Base-by-base conservation (phyloP, 2,329 filamentous ascomycete species). In the Talaromyces amestolkiae region DNA sequence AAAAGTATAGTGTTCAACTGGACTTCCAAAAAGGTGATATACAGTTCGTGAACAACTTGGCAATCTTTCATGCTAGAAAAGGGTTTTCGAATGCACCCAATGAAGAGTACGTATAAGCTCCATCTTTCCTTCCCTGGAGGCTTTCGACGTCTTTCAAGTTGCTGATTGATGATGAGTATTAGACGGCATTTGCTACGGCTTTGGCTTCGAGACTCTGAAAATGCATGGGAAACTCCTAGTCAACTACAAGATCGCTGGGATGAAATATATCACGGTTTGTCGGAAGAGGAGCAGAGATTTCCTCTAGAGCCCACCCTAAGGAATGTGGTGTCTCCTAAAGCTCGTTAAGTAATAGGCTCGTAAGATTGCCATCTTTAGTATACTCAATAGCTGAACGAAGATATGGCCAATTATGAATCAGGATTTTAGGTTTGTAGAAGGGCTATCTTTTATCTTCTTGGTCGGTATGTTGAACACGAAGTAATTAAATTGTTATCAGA, bases 1-100 rank as follows among this genome's bases (percentile, higher is more conserved):
- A 82, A 65, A 75, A 80, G 62, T 76, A 80, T 66, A 73, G 74
- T 2, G 72, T 83, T 0, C 71, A 73, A 0, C 70, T 84, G 7
- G 77, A 80, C 45, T 82, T 85, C 63, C 74, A 78, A 39, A 78
- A 80, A 63, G 83, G 83, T 0, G 82, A 85, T 67, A 75, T 85
- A 15, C 82, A 84, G 69, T 84, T 81, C 62, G 76, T 80, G n/a
- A 85, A 85, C 68, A 85, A 85, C 47, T 64, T 85, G 5, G 78
- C 76, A n/a, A 78, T 85, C 31, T 83, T 85, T 68, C 82, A 85
- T 73, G 81, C 81, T 1, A 74, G 83, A 1, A 79, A 82, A 65
- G 79, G 75, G 1, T 85, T 84, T 58, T 76, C 58, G 27, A 78
- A 84, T 70, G 73, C 67, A 0, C 68, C 70, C 2, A 73, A 71